Evolutionary conservation across 257 asterid genomes (phyloP).

Genomic region (Plantago ovata): DNA sequence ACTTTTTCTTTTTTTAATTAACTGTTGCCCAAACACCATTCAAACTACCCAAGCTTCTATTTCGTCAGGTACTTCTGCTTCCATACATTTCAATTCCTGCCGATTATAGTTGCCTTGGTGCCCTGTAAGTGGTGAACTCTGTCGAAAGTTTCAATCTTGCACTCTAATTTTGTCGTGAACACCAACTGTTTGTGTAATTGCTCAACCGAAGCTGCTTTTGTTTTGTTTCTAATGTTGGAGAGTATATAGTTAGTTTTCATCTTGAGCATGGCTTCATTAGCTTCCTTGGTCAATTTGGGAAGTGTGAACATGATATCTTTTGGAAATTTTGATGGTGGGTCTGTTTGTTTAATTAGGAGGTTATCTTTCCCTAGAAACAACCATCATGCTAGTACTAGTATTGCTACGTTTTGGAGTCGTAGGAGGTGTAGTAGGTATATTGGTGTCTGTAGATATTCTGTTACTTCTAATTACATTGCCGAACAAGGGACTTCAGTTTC

Average conservation of each 20-base stretch:
- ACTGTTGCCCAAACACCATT: conserved; percentile 5
- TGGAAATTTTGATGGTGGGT: conserved; percentile 62
- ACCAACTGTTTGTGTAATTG: conserved; percentile 6
- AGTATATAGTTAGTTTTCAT: conserved; percentile 28
- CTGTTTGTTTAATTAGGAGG: conserved; percentile 59
- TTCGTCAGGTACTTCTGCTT: conserved; percentile 25
- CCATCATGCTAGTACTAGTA: conserved; percentile 47
- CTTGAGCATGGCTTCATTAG: conserved; percentile 64
- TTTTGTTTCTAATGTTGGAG: conserved; percentile 34
- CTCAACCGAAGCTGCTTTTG: conserved; percentile 3
- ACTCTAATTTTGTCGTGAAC: conserved; percentile 14
- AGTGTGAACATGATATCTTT: conserved; percentile 62
- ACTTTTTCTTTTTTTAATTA: too few relatives aligned
- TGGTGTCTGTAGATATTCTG: conserved; percentile 80
- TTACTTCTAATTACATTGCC: conserved; percentile 66
- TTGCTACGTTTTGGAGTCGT: conserved; percentile 49
- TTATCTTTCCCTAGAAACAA: conserved; percentile 42
- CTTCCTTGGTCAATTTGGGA: conserved; percentile 95
- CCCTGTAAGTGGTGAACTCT: too few relatives aligned
- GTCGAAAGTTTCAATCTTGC: conserved; percentile 19
- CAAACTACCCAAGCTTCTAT: conserved; percentile 8
- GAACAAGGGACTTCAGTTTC: conserved; percentile 75
- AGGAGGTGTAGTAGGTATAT: conserved; percentile 69
- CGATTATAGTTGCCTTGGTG: neutral
- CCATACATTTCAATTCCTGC: neutral